Evolutionary conservation across 495 filamentous ascomycete genomes (phyloP).

Genomic region (Annulohypoxylon stygium): DNA sequence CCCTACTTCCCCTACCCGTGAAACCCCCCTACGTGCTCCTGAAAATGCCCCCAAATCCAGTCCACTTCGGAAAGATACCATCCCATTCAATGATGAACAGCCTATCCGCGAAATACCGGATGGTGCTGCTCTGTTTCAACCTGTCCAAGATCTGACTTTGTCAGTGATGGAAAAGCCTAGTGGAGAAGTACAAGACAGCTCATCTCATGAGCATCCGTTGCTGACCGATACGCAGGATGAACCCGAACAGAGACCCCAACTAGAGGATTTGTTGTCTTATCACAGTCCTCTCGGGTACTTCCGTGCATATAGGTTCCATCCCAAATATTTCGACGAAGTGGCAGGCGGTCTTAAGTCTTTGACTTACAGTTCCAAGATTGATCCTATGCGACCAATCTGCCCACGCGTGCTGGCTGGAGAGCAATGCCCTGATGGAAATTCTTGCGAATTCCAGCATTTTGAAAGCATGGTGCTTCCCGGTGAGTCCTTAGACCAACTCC

Average conservation of each 20-base stretch:
- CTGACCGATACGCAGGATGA: constrained; percentile 50
- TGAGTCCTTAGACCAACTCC: constrained; percentile 66
- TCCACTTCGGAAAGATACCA: constrained; percentile 10
- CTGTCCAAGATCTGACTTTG: constrained; percentile 9
- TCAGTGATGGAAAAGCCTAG: constrained; percentile 25
- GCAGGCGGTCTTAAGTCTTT: constrained; percentile 84
- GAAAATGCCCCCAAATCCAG: constrained; percentile 5
- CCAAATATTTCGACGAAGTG: constrained; percentile 75
- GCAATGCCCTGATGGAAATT: constrained; percentile 78
- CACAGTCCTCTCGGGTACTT: constrained; percentile 85
- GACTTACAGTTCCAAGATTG: constrained; percentile 91
- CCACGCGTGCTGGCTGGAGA: constrained; percentile 78
- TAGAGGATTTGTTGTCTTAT: constrained; percentile 72
- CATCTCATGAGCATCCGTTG: constrained; percentile 49
- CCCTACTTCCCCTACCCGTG: constrained; percentile 18
- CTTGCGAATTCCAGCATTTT: constrained; percentile 83
- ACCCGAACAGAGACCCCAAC: constrained; percentile 25
- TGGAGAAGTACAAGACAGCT: constrained; percentile 52
- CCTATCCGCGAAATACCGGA: constrained; percentile 25
- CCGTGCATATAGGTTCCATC: constrained; percentile 90
- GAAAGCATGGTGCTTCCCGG: constrained; percentile 79
- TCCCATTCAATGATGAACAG: constrained; percentile 18
- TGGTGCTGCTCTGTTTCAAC: constrained; percentile 24
- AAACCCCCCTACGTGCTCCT: neutral
- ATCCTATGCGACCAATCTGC: constrained; percentile 79